Conservation (phyloP, 1,139 yeast genomes). For the Groenewaldozyma auringiensis region DNA sequence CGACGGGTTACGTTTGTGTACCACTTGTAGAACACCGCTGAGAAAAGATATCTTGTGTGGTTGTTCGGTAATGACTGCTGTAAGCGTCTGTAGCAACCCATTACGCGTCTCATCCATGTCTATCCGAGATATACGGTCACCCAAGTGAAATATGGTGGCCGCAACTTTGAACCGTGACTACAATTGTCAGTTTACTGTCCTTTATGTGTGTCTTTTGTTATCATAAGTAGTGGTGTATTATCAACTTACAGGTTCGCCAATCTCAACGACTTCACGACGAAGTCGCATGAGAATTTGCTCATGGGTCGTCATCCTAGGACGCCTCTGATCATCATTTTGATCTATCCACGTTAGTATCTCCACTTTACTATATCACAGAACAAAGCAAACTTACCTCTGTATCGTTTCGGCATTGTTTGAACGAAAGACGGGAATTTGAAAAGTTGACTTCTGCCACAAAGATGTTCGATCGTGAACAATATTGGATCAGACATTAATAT, state of each 20-base stretch:
- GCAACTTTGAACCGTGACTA: slow-evolving; percentile 20
- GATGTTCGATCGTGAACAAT: too few species aligned
- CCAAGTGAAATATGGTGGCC: slow-evolving; percentile 43
- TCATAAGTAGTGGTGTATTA: too few species aligned
- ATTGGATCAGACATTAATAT: too few species aligned
- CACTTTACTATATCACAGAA: too few species aligned
- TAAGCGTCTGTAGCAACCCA: slow-evolving; percentile 54
- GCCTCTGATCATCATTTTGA: slow-evolving; percentile 12
- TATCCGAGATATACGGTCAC: slow-evolving; percentile 49
- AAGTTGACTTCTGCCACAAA: too few species aligned
- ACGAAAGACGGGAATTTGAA: too few species aligned
- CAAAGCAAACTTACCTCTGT: slow-evolving; percentile 6
- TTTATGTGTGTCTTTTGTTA: background rate
- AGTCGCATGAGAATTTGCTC: slow-evolving; percentile 15
- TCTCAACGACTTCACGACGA: slow-evolving; percentile 24
- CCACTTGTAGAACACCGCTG: slow-evolving; percentile 60
- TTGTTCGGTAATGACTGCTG: slow-evolving; percentile 72
- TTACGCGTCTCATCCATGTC: slow-evolving; percentile 56
- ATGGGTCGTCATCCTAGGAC: slow-evolving; percentile 15
- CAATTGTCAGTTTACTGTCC: background rate
- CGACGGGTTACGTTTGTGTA: slow-evolving; percentile 57
- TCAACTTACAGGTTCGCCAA: slow-evolving; percentile 26
- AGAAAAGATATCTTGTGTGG: slow-evolving; percentile 79
- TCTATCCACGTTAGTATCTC: slow-evolving; percentile 7
- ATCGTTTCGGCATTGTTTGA: slow-evolving; percentile 1